Base-by-base conservation (phyloP, 441 rosid species). In the Bruguiera hainesii region DNA sequence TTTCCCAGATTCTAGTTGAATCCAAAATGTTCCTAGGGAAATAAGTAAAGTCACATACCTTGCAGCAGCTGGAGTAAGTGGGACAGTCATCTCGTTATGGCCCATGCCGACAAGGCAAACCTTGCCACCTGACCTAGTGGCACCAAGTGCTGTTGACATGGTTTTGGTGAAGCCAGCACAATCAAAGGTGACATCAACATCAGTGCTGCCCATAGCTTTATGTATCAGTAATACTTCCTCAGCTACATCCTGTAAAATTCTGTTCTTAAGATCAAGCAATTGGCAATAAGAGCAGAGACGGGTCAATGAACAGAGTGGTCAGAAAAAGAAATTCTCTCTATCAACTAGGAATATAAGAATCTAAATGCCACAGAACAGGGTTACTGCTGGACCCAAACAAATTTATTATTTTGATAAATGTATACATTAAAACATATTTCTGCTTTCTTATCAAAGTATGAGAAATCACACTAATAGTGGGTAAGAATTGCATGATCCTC, bases 51-150 rank as follows among this genome's bases (percentile, higher is more conserved):
- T 52, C 29, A 59, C 65, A 28, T 78, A 90, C 98, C 97, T 90
- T 69, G 96, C 93, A 67, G 99, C 91, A 23, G 98, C 90, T 25
- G 95, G 86, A 56, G 98, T 90, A 59, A 92, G 90, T 42, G 86
- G 97, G 25, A 89, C 82, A 42, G 95, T 95, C 90, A 91, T 91
- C 67, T 87, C 79, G 8, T 71, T 73, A 59, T 90, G 97, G 26
- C 97, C 99, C 95, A 89, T 81, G 58, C 98, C 99, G 1, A 94
- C 93, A 64, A 91, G 94, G 81, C 99, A 91, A 58, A 94, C 98
- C 77, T 88, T 94, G 70, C 98, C 94, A 0, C 93, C 98, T 5
- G 87, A 42, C 37, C 75, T 56, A 31, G 97, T 87, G 59, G 96
- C 93, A 42, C 73, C 71, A 73, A 89, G 77, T 52, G 99, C 95